A percentile compares a stretch with the other conserved stretches of the same genome.
phyloP scores from a whole-genome alignment of 2,329 filamentous ascomycete genomes.

The Ophioceras dolichostomum region DNA sequence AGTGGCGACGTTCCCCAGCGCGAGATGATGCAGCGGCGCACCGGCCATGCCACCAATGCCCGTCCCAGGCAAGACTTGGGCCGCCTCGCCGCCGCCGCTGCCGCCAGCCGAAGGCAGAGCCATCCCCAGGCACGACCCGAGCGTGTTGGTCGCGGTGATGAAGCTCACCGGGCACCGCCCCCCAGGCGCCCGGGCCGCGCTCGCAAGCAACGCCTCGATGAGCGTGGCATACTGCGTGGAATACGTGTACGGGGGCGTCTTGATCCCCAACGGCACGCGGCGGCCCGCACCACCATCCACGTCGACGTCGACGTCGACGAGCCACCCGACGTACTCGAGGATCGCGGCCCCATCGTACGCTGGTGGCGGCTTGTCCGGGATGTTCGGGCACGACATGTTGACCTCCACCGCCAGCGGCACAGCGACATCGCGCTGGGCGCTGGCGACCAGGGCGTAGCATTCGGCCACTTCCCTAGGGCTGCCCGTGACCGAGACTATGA shows the following conservation, averaged over 20 bases:
- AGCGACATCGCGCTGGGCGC: conserved; percentile 20
- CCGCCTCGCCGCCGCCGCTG: conserved; percentile 4
- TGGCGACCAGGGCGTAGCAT: conserved; percentile 40
- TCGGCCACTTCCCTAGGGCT: conserved; percentile 39
- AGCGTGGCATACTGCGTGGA: conserved; percentile 49
- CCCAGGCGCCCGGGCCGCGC: conserved; percentile 8
- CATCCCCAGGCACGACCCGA: conserved; percentile 56
- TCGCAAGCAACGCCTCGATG: conserved; percentile 31
- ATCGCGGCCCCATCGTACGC: conserved; percentile 49
- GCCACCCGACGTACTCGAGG: conserved; percentile 36
- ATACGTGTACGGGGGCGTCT: conserved; percentile 68
- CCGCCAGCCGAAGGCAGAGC: conserved; percentile 9
- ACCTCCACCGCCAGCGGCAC: conserved; percentile 57
- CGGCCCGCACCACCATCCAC: conserved; percentile 1
- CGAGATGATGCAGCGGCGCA: conserved; percentile 57
- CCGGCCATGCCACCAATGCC: conserved; percentile 64
- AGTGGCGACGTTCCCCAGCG: conserved; percentile 62
- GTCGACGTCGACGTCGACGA: conserved; percentile 21
- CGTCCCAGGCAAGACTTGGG: conserved; percentile 34
- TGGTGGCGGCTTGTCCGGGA: conserved; percentile 53
- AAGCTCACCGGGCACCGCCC: conserved; percentile 42
- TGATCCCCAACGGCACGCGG: conserved; percentile 44
- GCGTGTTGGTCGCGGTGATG: conserved; percentile 61
- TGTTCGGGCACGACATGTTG: conserved; percentile 72
- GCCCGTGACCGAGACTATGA: conserved; percentile 63